Evolutionary conservation across 1,139 yeast species (phyloP), one percentile per base, ranked within the genome.

Genomic region (Meyerozyma athensensis): DNA sequence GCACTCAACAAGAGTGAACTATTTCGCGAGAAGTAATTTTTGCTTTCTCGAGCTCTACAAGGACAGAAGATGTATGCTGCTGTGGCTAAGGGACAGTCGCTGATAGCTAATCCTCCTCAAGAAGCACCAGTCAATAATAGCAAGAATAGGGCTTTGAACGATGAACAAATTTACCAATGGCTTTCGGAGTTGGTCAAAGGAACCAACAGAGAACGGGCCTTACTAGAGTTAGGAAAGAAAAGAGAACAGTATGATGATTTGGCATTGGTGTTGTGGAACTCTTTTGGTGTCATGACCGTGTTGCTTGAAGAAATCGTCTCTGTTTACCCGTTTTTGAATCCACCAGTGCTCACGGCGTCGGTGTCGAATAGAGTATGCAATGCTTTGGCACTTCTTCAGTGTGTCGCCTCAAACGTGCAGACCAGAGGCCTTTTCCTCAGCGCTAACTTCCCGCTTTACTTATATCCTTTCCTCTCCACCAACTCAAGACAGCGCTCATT

Each of bases 201-300:
- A 1, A 85, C 90, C 30, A 86, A 86, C 54, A 78, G 95, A 52
- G 98, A 92, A 54, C 86, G 92, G 52, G 97, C 98, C 1, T 68
- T 92, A 40, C 64, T 89, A 45, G 97, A 90, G 56, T 68, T 92
- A 36, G 97, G 97, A 7, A 87, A 92, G 57, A 90, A 89, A 53
- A 74, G 98, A 46, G 98, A 92, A 54, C 92, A 87, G 55, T 90
- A 86, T 55, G 97, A 89, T 42, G 97, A 92, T 55, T 72, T 92
- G 46, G 97, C 98, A 1, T 64, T 89, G 33, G 95, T 90, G 5
- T 68, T 92, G 42, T 92, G 98, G 98, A 84, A 92, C 51, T 86
- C 97, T 4, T 90, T 84, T 63, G 98, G 97, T 19, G 97, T 90
- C 13, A 89, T 92, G 95, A 83, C 97, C 1, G 85, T 90, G 12